phyloP scores from a whole-genome alignment of 1,139 yeast genomes.

The Saccharomyces uvarum region DNA sequence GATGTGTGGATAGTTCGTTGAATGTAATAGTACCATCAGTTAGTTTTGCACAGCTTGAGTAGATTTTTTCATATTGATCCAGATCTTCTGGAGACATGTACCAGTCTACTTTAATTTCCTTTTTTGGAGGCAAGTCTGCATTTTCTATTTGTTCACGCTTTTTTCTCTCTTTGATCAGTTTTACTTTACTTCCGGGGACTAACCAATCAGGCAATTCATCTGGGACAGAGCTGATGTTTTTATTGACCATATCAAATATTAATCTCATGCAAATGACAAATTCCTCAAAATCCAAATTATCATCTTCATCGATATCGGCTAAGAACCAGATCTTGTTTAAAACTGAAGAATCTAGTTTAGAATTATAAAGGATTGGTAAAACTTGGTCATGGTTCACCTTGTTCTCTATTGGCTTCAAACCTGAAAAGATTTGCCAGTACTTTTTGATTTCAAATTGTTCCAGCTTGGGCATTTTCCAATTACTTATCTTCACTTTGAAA shows the following conservation, averaged over 20 bases:
- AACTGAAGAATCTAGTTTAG: constrained; percentile 68
- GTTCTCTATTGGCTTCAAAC: constrained; percentile 71
- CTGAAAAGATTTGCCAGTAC: constrained; percentile 95
- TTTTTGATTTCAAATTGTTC: constrained; percentile 94
- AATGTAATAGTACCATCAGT: constrained; percentile 84
- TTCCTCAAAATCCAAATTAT: constrained; percentile 88
- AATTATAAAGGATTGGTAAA: constrained; percentile 78
- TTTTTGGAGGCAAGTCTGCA: constrained; percentile 21
- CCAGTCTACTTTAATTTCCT: constrained; percentile 70
- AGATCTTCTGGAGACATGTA: constrained; percentile 87
- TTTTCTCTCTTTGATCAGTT: constrained; percentile 51
- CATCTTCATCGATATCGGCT: constrained; percentile 90
- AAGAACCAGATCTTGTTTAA: constrained; percentile 83
- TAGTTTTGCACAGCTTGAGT: constrained; percentile 46
- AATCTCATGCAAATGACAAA: constrained; percentile 95
- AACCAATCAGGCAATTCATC: constrained; percentile 78
- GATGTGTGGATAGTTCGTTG: constrained; percentile 52
- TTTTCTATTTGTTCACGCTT: constrained; percentile 43
- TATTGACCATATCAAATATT: constrained; percentile 83
- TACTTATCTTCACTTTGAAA: neutral
- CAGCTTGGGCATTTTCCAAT: constrained; percentile 41
- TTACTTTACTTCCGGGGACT: constrained; percentile 80
- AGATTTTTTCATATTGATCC: constrained; percentile 68
- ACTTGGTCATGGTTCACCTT: constrained; percentile 80
- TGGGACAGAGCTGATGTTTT: constrained; percentile 59